Evolutionary conservation across 306 rosid genomes (phyloP), one percentile per base, ranked within the genome.

Genomic region (Cicer yamashitae): DNA sequence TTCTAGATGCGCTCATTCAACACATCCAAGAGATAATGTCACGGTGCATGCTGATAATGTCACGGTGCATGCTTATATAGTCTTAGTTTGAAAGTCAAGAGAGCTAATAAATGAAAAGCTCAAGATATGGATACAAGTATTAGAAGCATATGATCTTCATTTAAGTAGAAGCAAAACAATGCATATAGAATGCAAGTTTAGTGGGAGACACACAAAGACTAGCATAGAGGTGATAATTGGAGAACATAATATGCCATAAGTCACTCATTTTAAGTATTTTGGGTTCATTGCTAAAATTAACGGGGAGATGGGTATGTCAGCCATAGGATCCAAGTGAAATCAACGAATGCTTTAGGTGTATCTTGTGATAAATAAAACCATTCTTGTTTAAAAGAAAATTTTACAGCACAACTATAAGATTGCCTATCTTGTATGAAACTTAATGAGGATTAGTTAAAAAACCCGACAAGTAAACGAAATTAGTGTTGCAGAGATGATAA

Each of bases 281-380:
- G 15, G 53, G 53, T 47, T 14, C 6, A 14, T 47, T 12, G 6
- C n/a, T 1, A 2, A 47, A 47, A 47, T 10, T 47, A 14, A 47
- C 53, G 1, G 17, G 53, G 53, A 47, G 53, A 47, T 47, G 53
- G 53, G 15, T 13, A 47, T 47, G 53, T 47, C 53, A 47, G 30
- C 40, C 65, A 25, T 59, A 30, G 65, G 65, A 2, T 30, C 7
- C 65, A 59, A 58, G 65, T 12, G 44, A 47, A 47, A 47, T 47
- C n/a, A 47, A 47, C 6, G 17, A 47, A 47, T 10, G 52, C 52
- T 47, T 47, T 1, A 47, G 53, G 53, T 4, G 53, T 47, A 47
- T 10, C n/a, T 47, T 12, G 7, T 47, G 15, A 47, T 45, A 47
- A 12, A 47, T 10, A 47, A 47, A 47, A 12, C 12, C 53, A 2